A percentile compares a stretch with the other conserved stretches of the same genome.
These are phyloP conservation scores for Penicillium tannophilum DNA, from an alignment of 495 filamentous ascomycete genomes.

Conservation along the genomic window DNA sequence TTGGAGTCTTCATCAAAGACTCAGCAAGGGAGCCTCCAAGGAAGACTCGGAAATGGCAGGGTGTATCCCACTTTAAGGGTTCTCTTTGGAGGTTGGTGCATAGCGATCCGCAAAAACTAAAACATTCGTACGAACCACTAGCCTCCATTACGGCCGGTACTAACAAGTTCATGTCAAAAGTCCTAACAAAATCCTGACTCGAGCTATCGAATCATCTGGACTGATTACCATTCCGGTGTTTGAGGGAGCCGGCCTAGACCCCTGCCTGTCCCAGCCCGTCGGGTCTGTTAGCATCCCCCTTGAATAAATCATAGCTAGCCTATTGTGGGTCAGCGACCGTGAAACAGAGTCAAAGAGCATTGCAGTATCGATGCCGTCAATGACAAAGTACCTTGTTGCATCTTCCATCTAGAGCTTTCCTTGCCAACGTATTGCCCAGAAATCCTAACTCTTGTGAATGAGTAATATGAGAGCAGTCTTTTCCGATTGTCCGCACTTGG, in stretches of 20 bases:
- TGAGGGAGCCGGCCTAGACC: background rate
- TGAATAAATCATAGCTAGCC: background rate
- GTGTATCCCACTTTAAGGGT: too few relatives aligned
- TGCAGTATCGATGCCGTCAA: background rate
- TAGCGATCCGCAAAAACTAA: background rate
- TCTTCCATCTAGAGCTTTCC: background rate
- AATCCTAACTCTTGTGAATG: background rate
- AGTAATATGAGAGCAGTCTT: background rate
- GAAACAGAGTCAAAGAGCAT: background rate
- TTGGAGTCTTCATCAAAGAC: background rate
- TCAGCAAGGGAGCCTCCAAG: too few relatives aligned
- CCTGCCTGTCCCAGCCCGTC: background rate
- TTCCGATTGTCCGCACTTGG: too few relatives aligned
- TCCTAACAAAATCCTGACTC: background rate
- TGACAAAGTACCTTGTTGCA: background rate
- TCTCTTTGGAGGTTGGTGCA: background rate
- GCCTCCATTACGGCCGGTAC: background rate
- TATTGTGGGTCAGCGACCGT: background rate
- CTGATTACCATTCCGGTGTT: background rate
- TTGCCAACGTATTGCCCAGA: too few relatives aligned
- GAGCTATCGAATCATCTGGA: background rate
- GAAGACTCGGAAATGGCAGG: too few relatives aligned
- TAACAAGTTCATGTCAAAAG: background rate
- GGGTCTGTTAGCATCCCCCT: background rate
- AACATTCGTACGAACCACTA: background rate